Evolutionary conservation across 768 basidiomycete genomes (phyloP).

Genomic region (Collybiopsis luxurians): DNA sequence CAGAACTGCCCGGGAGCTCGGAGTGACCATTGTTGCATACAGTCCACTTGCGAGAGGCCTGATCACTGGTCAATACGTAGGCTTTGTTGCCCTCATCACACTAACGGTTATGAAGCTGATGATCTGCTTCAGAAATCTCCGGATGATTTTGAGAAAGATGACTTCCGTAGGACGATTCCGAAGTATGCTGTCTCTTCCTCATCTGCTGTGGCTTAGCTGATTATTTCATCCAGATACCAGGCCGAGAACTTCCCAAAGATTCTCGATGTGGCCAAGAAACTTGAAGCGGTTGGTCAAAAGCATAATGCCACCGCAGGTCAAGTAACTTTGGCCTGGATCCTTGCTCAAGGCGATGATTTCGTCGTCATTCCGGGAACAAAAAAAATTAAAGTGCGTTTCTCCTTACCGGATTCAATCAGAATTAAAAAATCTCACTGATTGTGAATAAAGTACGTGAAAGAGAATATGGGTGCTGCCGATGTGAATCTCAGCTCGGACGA

Average conservation of each 20-base stretch:
- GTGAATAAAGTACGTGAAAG: slow-evolving; percentile 36
- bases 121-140: slow-evolving; percentile 27
- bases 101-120: too few species aligned
- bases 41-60: slow-evolving; percentile 49
- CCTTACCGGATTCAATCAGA: background rate
- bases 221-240: slow-evolving; percentile 23
- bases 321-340: slow-evolving; percentile 47
- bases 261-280: slow-evolving; percentile 36
- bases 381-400: slow-evolving; percentile 33
- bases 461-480: slow-evolving; percentile 37
- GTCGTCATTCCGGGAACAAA: slow-evolving; percentile 44
- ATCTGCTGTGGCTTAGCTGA: slow-evolving; percentile 7
- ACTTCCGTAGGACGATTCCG: slow-evolving; percentile 36
- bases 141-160: slow-evolving; percentile 35
- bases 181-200: slow-evolving; percentile 18
- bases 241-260: slow-evolving; percentile 47
- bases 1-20: slow-evolving; percentile 38
- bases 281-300: slow-evolving; percentile 34
- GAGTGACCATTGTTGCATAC: slow-evolving; percentile 45
- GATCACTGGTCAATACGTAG: slow-evolving; percentile 34
- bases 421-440: slow-evolving; percentile 7
- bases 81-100: background rate
- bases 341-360: slow-evolving; percentile 41
- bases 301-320: slow-evolving; percentile 45
- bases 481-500: slow-evolving; percentile 35